Conservation (phyloP, 345 rosid species). For the Eucalyptus tenuipes region DNA sequence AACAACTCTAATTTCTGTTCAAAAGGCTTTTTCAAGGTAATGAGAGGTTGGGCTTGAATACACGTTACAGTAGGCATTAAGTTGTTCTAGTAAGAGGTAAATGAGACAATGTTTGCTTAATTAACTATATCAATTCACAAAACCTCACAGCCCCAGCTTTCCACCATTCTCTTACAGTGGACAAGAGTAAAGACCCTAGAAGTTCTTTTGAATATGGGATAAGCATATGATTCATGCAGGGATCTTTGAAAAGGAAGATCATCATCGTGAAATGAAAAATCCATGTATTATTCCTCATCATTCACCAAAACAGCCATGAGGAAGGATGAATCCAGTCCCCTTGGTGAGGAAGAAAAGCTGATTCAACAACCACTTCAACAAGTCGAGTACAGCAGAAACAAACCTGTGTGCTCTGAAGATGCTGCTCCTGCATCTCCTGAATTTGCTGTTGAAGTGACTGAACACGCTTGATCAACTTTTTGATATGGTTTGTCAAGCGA, state of each 20-base stretch:
- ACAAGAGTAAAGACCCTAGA: background rate
- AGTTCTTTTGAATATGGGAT: background rate
- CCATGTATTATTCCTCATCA: background rate
- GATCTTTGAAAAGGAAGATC: background rate
- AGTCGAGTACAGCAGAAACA: background rate
- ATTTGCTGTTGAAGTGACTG: conserved; percentile 50
- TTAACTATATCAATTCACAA: background rate
- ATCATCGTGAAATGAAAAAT: background rate
- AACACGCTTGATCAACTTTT: conserved; percentile 29
- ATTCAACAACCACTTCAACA: background rate
- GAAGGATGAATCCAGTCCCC: background rate
- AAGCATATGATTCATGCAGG: background rate
- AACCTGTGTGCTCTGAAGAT: conserved; percentile 76
- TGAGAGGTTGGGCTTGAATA: background rate
- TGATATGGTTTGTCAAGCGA: conserved; percentile 19
- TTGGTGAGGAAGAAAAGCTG: background rate
- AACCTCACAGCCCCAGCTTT: background rate
- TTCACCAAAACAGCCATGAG: background rate
- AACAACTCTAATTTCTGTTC: background rate
- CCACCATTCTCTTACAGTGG: background rate
- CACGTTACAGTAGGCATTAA: background rate
- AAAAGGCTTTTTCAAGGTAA: background rate
- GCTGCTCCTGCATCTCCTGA: conserved; percentile 63
- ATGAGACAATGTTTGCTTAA: background rate
- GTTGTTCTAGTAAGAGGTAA: background rate